Conservation (phyloP, 1,284 basidiomycete genomes). For the Austroboletus rostrupii region DNA sequence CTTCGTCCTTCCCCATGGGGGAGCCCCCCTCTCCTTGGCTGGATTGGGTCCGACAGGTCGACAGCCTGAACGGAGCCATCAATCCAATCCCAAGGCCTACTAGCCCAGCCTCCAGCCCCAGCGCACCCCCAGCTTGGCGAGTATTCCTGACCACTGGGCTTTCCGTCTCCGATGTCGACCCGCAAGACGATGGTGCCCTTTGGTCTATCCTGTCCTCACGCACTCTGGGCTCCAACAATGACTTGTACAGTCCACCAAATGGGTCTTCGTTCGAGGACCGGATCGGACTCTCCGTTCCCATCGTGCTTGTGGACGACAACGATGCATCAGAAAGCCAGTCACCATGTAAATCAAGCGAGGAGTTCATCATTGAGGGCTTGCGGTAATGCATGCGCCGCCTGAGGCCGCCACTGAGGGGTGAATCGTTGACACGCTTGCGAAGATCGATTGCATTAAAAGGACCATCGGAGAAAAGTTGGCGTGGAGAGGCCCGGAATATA, state of each 20-base stretch:
- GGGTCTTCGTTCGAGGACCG: conserved; percentile 32
- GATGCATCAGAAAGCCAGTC: conserved; percentile 46
- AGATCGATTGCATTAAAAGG: conserved; percentile 27
- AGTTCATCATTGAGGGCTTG: conserved; percentile 37
- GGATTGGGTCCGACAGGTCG: conserved; percentile 29
- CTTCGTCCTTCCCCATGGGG: conserved; percentile 29
- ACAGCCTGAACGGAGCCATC: conserved; percentile 48
- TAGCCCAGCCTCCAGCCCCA: conserved; percentile 30
- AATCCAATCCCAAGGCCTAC: conserved; percentile 49
- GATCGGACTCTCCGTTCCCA: conserved; percentile 18
- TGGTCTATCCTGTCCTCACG: conserved; percentile 8
- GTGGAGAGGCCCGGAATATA: conserved; percentile 37
- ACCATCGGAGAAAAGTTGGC: conserved; percentile 34
- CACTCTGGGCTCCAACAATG: conserved; percentile 18
- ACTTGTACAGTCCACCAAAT: conserved; percentile 30
- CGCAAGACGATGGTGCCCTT: conserved; percentile 27
- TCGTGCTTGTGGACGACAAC: conserved; percentile 27
- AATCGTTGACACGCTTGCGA: conserved; percentile 34
- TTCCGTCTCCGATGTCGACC: conserved; percentile 43
- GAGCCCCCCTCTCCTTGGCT: conserved; percentile 10
- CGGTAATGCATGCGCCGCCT: conserved; percentile 28
- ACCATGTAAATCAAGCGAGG: conserved; percentile 35
- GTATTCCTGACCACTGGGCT: conserved; percentile 58
- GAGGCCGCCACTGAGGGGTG: conserved; percentile 27
- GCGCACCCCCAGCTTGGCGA: conserved; percentile 25